phyloP scores from a whole-genome alignment of 2,329 filamentous ascomycete species.

The Rutstroemia sydowiana region DNA sequence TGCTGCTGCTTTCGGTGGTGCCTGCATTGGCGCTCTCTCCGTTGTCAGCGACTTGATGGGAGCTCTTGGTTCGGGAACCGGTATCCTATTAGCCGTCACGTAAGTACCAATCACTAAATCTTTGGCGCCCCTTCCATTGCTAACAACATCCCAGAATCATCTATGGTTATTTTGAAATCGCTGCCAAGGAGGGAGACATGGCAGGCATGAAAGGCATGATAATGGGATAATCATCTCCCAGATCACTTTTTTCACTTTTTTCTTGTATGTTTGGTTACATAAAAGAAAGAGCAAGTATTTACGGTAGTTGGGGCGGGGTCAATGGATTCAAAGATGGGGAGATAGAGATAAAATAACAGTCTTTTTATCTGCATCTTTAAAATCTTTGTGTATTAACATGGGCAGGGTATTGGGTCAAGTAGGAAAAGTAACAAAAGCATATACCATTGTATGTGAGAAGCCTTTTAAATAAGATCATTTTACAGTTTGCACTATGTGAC shows the following conservation, averaged over 20 bases:
- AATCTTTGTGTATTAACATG: conserved; percentile 6
- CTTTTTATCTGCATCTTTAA: conserved; percentile 5
- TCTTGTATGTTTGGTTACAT: conserved; percentile 15
- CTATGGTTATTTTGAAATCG: conserved; percentile 99
- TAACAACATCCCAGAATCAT: conserved; percentile 65
- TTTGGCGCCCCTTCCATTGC: conserved; percentile 26
- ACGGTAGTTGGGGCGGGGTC: not conserved
- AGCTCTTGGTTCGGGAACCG: conserved; percentile 90
- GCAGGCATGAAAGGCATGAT: conserved; percentile 70
- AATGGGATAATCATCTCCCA: conserved; percentile 47
- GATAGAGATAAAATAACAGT: not conserved
- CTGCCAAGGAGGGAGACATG: conserved; percentile 96
- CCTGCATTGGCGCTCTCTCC: conserved; percentile 95
- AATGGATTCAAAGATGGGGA: not conserved
- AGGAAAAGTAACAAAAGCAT: not conserved
- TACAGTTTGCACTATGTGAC: not conserved
- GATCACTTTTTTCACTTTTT: conserved; percentile 19
- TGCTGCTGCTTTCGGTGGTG: conserved; percentile 95
- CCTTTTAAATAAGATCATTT: not conserved
- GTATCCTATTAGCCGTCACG: conserved; percentile 97
- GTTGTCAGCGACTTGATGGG: conserved; percentile 93
- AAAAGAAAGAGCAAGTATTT: conserved; percentile 7
- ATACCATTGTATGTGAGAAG: not conserved
- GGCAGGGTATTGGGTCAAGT: not conserved
- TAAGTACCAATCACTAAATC: conserved; percentile 46